Base-by-base conservation (phyloP, 768 basidiomycete species). In the Rhizopogon rudus region DNA sequence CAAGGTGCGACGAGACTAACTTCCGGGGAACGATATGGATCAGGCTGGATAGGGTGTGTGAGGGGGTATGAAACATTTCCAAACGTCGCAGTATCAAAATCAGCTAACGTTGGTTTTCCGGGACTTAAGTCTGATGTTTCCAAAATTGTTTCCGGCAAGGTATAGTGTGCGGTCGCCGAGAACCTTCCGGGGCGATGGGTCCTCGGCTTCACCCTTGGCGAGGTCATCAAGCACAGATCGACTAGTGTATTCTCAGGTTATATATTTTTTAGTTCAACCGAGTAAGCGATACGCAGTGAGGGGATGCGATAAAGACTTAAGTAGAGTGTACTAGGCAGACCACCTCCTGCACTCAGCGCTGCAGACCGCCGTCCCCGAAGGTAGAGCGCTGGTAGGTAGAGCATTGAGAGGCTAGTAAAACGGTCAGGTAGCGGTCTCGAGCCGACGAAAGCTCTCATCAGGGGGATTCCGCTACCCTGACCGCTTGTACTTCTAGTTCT, bases 11-110 rank as follows among this genome's bases (percentile, higher is more conserved):
- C 49, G 33, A 67, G 62, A 43, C 58, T 57, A 17, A 66, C 56
- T 53, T 66, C 64, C 3, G 66, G 64, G 7, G 64, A 64, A 20
- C 57, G 56, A 31, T 61, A 25, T 1, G 55, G 29, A 20, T 40
- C 37, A 10, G 59, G 56, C 54, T 59, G 58, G 52, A 20, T 40
- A 28, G 17, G 25, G 44, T 28, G 25, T 44, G 16, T 8, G 25
- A 28, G 25, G 16, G 16, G 16, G 28, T 44, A 16, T 16, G 44
- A 44, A 29, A 7, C 44, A 44, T 22, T 16, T 28, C 44, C 16
- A 16, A 29, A n/a, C 4, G 25, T 4, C n/a, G 8, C 25, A 28
- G 25, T 28, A 3, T 28, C 43, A 16, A 44, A 28, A 44, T 44
- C 25, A 5, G 25, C 25, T 5, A 28, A 44, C 25, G 5, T 25